Evolutionary conservation across 140 eudicot species (phyloP).

Genomic region (Erigeron philadelphicus): DNA sequence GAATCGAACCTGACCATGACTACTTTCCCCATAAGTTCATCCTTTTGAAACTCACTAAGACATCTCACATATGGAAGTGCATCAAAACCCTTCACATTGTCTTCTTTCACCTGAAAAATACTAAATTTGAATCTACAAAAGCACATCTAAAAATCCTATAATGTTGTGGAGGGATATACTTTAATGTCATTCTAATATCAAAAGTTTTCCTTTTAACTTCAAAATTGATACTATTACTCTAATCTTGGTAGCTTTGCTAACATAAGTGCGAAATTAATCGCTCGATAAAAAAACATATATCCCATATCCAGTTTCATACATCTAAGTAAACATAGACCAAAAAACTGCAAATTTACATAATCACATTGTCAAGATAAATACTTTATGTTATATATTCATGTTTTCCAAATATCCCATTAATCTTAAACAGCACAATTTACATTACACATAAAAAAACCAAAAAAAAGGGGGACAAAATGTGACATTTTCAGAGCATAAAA

Average conservation of each 20-base stretch:
- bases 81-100: slow-evolving; percentile 28
- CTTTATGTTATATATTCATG: not conserved
- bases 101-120: slow-evolving; percentile 35
- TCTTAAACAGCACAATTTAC: not conserved
- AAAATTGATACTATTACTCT: not conserved
- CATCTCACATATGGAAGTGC: slow-evolving; percentile 55
- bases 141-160: not conserved
- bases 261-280: no score
- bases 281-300: no score
- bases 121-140: not conserved
- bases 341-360: no score
- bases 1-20: slow-evolving; percentile 76
- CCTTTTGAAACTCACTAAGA: slow-evolving; percentile 48
- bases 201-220: slow-evolving; percentile 4
- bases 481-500: not conserved
- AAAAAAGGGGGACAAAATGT: no score
- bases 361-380: no score
- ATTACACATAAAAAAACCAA: not conserved
- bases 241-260: not conserved
- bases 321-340: no score
- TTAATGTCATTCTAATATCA: slow-evolving; percentile 4
- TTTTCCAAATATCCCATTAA: not conserved
- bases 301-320: no score
- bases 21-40: slow-evolving; percentile 50
- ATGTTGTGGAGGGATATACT: not conserved